These are phyloP conservation scores for Pseudopithomyces chartarum DNA, from an alignment of 2,329 filamentous ascomycete genomes.

Conservation along the genomic window DNA sequence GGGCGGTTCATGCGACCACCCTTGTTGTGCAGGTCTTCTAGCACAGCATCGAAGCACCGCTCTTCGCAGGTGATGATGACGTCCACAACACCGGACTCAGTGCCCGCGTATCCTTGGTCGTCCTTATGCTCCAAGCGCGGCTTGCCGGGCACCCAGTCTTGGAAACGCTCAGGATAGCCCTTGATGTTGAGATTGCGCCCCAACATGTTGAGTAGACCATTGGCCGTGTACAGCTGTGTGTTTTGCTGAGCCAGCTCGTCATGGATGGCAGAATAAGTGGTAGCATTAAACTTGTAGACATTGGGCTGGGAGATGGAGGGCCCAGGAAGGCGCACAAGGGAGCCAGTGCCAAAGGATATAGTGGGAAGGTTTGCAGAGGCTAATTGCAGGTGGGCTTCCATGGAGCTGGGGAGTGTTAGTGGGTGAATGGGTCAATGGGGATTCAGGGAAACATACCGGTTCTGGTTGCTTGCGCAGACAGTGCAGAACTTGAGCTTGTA, in stretches of 20 bases:
- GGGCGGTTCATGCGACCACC: slow-evolving; percentile 87
- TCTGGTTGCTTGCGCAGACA: slow-evolving; percentile 98
- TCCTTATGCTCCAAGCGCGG: slow-evolving; percentile 74
- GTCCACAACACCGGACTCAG: slow-evolving; percentile 88
- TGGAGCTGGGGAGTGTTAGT: slow-evolving; percentile 64
- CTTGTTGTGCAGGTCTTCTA: slow-evolving; percentile 88
- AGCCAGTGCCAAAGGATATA: slow-evolving; percentile 96
- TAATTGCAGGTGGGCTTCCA: slow-evolving; percentile 97
- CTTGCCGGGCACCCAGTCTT: slow-evolving; percentile 91
- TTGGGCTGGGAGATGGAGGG: slow-evolving; percentile 92
- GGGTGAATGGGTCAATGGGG: too few relatives aligned
- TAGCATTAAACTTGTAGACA: slow-evolving; percentile 97
- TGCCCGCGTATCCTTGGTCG: slow-evolving; percentile 77
- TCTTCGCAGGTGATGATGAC: slow-evolving; percentile 98
- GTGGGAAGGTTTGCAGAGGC: slow-evolving; percentile 86
- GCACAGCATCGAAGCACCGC: slow-evolving; percentile 95
- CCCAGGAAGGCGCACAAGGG: slow-evolving; percentile 88
- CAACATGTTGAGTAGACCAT: slow-evolving; percentile 95
- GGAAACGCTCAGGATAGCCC: slow-evolving; percentile 95
- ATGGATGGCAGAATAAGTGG: slow-evolving; percentile 93
- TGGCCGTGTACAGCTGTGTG: slow-evolving; percentile 82
- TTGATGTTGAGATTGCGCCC: slow-evolving; percentile 90
- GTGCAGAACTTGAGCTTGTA: slow-evolving; percentile 97
- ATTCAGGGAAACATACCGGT: slow-evolving; percentile 66
- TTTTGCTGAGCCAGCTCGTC: slow-evolving; percentile 88